Evolutionary conservation across 805 yeast species (phyloP).

Genomic region (Barnettozyma sucrosica): DNA sequence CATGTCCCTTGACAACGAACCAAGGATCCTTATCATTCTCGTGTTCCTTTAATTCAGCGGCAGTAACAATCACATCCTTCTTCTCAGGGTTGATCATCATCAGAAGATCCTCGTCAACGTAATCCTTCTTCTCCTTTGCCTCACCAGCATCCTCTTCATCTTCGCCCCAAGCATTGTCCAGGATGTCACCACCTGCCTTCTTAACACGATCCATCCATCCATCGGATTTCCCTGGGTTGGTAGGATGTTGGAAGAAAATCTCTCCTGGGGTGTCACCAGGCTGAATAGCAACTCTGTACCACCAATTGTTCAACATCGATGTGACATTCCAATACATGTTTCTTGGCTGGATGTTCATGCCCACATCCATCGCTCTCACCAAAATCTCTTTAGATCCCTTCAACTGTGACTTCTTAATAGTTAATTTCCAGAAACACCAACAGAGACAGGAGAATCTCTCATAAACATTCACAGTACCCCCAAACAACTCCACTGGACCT

Average conservation of each 20-base stretch:
- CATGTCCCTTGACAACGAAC: constrained; percentile 32
- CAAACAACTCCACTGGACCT: constrained; percentile 27
- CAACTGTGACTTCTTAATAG: constrained; percentile 20
- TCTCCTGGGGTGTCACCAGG: constrained; percentile 11
- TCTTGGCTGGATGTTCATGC: constrained; percentile 32
- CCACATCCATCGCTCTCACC: constrained; percentile 32
- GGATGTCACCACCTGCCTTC: constrained; percentile 27
- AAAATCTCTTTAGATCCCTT: constrained; percentile 25
- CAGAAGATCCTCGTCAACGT: constrained; percentile 24
- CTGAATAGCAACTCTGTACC: constrained; percentile 30
- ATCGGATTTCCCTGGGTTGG: constrained; percentile 23
- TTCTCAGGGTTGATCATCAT: constrained; percentile 28
- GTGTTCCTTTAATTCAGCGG: constrained; percentile 10
- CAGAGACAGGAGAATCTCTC: constrained; percentile 29
- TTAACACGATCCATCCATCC: constrained; percentile 36
- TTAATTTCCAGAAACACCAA: constrained; percentile 32
- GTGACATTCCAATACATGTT: constrained; percentile 35
- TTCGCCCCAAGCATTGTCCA: constrained; percentile 31
- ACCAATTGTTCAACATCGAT: constrained; percentile 33
- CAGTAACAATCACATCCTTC: constrained; percentile 5
- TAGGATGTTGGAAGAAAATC: constrained; percentile 27
- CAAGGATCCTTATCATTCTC: constrained; percentile 12
- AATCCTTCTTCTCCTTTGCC: constrained; percentile 6
- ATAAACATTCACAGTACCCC: constrained; percentile 30
- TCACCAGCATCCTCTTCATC: constrained; percentile 12